Evolutionary conservation across 306 rosid genomes (phyloP), one percentile per base, ranked within the genome.

Genomic region (Abrus pulchellus): DNA sequence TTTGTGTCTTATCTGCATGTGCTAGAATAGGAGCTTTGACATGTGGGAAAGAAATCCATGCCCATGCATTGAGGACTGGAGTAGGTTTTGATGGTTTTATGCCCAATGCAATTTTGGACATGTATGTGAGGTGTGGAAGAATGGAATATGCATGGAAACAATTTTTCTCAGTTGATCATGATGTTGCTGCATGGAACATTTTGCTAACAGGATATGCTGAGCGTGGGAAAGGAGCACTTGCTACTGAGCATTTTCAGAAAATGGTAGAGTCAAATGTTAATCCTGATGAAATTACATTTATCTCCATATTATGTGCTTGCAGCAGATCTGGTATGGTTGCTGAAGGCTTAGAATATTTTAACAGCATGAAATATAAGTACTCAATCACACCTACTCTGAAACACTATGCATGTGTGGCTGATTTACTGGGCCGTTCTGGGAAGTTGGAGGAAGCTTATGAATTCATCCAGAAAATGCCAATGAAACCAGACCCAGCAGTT

Each of bases 71-170:
- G 77, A 88, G 97, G 86, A 83, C 90, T 5, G 97, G 98, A 72
- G 73, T 89, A 47, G 88, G 88, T 81, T 85, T 63, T 69, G 92
- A 91, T 68, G 91, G 91, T 65, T 91, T 86, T 87, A 68, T 94
- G 67, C 98, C 97, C 11, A 92, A 94, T 83, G 90, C 98, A 34
- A 72, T 94, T 74, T 82, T 94, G 68, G 97, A 94, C 90, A 78
- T 92, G 98, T 92, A 94, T 73, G 94, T 92, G 67, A 89, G 94
- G 63, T 94, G 98, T 89, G 97, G 97, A 88, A 87, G 93, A 82
- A 85, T 90, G 87, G 87, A 80, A 72, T 79, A 90, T 32, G 94
- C 92, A 1, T 77, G 86, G 93, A 91, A 89, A 78, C 98, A 92
- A 83, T 92, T 94, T 83, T 88, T 70, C 88, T 78, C 79, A 4